Conservation (phyloP, 2,329 filamentous ascomycete genomes). For the Septoria petroselini region DNA sequence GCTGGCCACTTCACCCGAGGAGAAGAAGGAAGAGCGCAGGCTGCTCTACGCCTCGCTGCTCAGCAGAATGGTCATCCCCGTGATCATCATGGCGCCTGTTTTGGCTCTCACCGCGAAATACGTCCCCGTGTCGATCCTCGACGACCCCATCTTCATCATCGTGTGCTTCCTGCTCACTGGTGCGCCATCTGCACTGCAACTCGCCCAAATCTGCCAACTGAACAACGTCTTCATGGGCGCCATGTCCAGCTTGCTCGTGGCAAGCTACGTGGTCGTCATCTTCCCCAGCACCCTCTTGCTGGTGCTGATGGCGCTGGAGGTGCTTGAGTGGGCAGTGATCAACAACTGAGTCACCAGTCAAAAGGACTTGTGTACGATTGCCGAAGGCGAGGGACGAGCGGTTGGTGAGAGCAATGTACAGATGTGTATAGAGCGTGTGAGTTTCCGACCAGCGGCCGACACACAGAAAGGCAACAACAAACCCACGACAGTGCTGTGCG, state of each 20-base stretch:
- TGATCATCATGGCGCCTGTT: slow-evolving; percentile 85
- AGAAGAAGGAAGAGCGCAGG: slow-evolving; percentile 65
- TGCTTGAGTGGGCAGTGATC: slow-evolving; percentile 75
- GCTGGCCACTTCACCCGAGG: slow-evolving; percentile 64
- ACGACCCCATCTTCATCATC: slow-evolving; percentile 96
- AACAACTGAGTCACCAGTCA: slow-evolving; percentile 1
- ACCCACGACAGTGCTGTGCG: not conserved
- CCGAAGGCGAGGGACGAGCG: not conserved
- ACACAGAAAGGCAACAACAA: not conserved
- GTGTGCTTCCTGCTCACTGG: slow-evolving; percentile 96
- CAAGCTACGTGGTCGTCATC: slow-evolving; percentile 95
- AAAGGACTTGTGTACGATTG: not conserved
- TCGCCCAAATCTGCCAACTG: slow-evolving; percentile 98
- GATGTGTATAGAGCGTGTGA: not conserved
- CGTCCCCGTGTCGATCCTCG: slow-evolving; percentile 86
- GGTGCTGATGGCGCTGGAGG: slow-evolving; percentile 87
- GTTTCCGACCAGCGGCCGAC: not conserved
- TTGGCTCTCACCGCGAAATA: slow-evolving; percentile 85
- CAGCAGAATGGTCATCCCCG: slow-evolving; percentile 89
- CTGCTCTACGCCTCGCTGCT: slow-evolving; percentile 82
- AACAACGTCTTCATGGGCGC: slow-evolving; percentile 94
- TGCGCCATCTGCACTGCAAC: slow-evolving; percentile 85
- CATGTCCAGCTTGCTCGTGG: slow-evolving; percentile 89
- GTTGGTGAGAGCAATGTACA: not conserved
- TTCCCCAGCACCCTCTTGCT: slow-evolving; percentile 86